phyloP scores from a whole-genome alignment of 345 rosid species.

The Salix dunnii region DNA sequence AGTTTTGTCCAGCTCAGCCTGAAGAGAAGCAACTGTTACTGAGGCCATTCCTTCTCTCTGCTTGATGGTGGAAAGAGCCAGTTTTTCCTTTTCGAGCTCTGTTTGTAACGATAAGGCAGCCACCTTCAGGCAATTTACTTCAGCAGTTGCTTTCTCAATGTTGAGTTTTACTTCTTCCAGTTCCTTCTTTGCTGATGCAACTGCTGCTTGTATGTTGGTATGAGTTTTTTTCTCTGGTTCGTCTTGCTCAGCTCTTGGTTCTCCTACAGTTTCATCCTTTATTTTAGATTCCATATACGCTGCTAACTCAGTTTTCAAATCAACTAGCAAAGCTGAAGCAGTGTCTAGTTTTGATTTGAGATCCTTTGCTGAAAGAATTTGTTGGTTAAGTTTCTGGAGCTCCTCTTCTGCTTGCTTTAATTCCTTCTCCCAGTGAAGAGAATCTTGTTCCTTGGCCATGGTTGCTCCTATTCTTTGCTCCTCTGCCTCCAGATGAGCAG shows the following conservation, averaged over 20 bases:
- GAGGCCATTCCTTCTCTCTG: constrained; percentile 90
- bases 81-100: constrained; percentile 66
- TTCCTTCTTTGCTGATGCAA: constrained; percentile 74
- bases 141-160: constrained; percentile 69
- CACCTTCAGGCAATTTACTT: constrained; percentile 65
- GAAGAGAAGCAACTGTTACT: constrained; percentile 64
- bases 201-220: constrained; percentile 50
- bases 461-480: constrained; percentile 80
- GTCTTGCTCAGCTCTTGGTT: constrained; percentile 20
- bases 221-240: constrained; percentile 39
- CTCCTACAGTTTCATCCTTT: constrained; percentile 37
- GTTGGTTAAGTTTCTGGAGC: constrained; percentile 62
- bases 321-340: constrained; percentile 63
- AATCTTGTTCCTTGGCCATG: constrained; percentile 77
- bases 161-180: constrained; percentile 74
- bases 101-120: constrained; percentile 58
- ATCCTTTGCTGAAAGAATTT: constrained; percentile 65
- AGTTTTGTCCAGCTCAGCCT: constrained; percentile 69
- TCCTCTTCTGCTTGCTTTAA: constrained; percentile 83
- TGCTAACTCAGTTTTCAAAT: constrained; percentile 77
- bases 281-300: constrained; percentile 64
- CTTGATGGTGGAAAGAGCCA: constrained; percentile 50
- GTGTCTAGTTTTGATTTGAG: constrained; percentile 62
- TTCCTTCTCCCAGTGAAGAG: constrained; percentile 78
- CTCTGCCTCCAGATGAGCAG: constrained; percentile 92